phyloP scores from a whole-genome alignment of 768 basidiomycete species.

The Amanita jacksonii region DNA sequence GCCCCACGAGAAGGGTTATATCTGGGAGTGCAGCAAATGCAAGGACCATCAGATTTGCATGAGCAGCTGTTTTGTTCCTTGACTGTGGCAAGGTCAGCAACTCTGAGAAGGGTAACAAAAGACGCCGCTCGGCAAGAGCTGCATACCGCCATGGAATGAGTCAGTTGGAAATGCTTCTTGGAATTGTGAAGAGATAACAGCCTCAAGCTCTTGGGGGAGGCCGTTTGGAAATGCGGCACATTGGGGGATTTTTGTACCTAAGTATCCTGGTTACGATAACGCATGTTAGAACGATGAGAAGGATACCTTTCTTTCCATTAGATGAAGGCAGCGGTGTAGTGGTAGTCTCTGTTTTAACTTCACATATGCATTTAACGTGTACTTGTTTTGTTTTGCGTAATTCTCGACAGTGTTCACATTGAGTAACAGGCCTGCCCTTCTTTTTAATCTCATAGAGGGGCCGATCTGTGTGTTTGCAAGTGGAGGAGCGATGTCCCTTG shows the following conservation, averaged over 20 bases:
- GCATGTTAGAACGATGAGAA: constrained; percentile 13
- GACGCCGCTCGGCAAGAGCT: constrained; percentile 34
- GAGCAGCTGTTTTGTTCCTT: constrained; percentile 23
- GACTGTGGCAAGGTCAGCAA: constrained; percentile 41
- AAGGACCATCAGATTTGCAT: constrained; percentile 44
- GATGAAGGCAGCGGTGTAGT: constrained; percentile 26
- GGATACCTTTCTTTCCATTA: constrained; percentile 56
- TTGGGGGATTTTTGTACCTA: constrained; percentile 51
- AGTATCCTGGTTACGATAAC: constrained; percentile 32
- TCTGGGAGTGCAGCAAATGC: constrained; percentile 50
- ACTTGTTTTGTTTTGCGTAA: constrained; percentile 79
- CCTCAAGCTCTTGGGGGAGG: constrained; percentile 60
- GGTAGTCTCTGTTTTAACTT: constrained; percentile 53
- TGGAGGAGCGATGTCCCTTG: constrained; percentile 87
- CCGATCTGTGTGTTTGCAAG: constrained; percentile 81
- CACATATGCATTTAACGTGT: constrained; percentile 80
- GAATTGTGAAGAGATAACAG: constrained; percentile 41
- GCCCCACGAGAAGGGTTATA: constrained; percentile 28
- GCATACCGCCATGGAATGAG: constrained; percentile 61
- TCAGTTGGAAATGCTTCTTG: constrained; percentile 46
- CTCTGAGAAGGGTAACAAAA: constrained; percentile 22
- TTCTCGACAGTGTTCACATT: constrained; percentile 83
- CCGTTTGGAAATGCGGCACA: constrained; percentile 77
- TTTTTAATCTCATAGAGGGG: constrained; percentile 89
- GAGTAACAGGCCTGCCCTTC: constrained; percentile 87